Evolutionary conservation across 129 eudicot species (phyloP).

Genomic region (Arctium minus): DNA sequence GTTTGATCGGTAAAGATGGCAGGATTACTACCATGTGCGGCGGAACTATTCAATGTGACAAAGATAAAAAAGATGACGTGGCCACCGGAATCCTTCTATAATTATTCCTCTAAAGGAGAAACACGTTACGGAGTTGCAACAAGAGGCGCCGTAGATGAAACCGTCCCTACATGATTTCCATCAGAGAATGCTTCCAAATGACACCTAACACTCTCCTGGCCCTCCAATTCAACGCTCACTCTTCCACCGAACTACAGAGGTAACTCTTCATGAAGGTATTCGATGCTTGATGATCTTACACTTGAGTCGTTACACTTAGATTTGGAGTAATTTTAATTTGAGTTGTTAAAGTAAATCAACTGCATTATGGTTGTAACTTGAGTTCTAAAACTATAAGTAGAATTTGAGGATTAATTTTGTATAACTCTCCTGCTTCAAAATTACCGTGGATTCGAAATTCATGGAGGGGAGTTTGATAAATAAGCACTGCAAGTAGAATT

Average conservation of each 20-base stretch:
- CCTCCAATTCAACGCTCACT: background rate
- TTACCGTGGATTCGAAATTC: background rate
- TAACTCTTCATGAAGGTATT: background rate
- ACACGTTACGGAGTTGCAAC: background rate
- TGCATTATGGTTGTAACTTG: background rate
- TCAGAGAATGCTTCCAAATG: background rate
- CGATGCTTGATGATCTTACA: background rate
- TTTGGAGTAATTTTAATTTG: background rate
- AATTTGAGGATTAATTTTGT: background rate
- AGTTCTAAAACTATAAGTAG: background rate
- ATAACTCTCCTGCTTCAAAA: background rate
- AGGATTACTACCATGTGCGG: background rate
- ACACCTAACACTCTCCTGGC: background rate
- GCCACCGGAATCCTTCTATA: background rate
- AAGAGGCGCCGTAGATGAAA: background rate
- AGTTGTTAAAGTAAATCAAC: background rate
- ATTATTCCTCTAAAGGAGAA: background rate
- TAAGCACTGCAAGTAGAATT: background rate
- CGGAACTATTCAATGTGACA: background rate
- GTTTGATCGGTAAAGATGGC: slow-evolving; percentile 2
- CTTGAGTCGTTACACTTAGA: background rate
- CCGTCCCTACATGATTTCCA: background rate
- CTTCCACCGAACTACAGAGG: background rate
- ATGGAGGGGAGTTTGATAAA: background rate
- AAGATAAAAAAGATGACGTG: background rate